These are phyloP conservation scores for Lumnitzera littorea DNA, from an alignment of 345 rosid genomes.

Conservation along the genomic window DNA sequence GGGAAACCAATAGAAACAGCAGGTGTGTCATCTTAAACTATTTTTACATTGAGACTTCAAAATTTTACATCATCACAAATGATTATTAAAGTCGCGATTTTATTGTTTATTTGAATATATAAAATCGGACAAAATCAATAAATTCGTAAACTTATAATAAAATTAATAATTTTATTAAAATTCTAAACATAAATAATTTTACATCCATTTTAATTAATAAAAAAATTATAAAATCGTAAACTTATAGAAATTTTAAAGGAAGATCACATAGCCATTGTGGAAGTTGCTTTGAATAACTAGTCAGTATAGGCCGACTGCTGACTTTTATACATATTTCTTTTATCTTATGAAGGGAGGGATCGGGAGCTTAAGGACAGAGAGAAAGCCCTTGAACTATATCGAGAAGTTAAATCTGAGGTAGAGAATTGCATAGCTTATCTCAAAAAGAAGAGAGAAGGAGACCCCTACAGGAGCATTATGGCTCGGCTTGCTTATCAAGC, in stretches of 20 bases:
- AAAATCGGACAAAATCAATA: background rate
- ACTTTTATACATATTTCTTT: too few species aligned
- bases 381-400: constrained; percentile 50
- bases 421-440: constrained; percentile 42
- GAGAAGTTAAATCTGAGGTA: constrained; percentile 55
- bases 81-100: too few species aligned
- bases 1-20: constrained; percentile 70
- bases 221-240: too few species aligned
- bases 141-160: too few species aligned
- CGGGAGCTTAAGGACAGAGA: constrained; percentile 40
- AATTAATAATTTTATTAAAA: too few species aligned
- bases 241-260: too few species aligned
- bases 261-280: too few species aligned
- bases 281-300: too few species aligned
- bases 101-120: too few species aligned
- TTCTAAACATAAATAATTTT: too few species aligned
- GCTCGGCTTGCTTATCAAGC: constrained; percentile 44
- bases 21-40: constrained; percentile 25
- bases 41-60: too few species aligned
- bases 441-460: constrained; percentile 54
- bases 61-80: background rate
- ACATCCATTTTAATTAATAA: too few species aligned
- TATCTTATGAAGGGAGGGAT: constrained; percentile 31
- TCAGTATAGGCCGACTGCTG: background rate
- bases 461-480: constrained; percentile 56